A percentile compares a stretch with the other conserved stretches of the same genome.
Conservation (phyloP, 345 rosid genomes). For the Populus alba region DNA sequence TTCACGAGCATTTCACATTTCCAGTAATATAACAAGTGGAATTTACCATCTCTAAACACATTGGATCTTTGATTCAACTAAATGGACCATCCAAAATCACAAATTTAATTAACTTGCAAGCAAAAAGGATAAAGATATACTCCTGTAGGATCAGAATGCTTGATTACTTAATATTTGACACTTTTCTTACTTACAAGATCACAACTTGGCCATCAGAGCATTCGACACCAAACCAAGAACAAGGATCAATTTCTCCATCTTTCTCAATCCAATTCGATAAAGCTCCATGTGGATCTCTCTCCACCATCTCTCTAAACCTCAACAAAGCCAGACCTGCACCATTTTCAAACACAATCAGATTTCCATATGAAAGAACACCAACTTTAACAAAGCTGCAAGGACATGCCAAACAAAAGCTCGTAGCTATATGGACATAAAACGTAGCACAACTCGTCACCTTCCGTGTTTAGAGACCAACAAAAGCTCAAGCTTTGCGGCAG, state of each 20-base stretch:
- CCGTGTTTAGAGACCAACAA: constrained; percentile 49
- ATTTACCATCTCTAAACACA: background rate
- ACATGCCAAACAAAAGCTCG: background rate
- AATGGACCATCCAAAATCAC: background rate
- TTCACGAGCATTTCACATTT: background rate
- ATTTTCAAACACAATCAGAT: too few species aligned
- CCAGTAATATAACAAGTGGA: background rate
- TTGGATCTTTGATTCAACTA: constrained; percentile 10
- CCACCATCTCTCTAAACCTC: constrained; percentile 60
- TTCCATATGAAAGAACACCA: background rate
- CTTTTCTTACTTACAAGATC: constrained; percentile 49
- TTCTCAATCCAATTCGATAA: constrained; percentile 56
- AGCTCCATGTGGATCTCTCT: constrained; percentile 67
- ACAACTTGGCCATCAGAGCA: constrained; percentile 69
- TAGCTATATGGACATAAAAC: background rate
- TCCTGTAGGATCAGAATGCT: background rate
- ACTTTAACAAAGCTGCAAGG: background rate
- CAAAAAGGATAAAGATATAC: background rate
- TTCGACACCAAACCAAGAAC: constrained; percentile 80
- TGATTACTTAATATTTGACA: background rate
- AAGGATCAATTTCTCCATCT: constrained; percentile 44
- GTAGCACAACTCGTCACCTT: constrained; percentile 37
- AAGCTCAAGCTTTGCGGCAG: constrained; percentile 29
- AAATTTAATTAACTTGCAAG: background rate
- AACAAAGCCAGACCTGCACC: constrained; percentile 57